phyloP scores from a whole-genome alignment of 345 rosid genomes.

The Durio zibethinus region DNA sequence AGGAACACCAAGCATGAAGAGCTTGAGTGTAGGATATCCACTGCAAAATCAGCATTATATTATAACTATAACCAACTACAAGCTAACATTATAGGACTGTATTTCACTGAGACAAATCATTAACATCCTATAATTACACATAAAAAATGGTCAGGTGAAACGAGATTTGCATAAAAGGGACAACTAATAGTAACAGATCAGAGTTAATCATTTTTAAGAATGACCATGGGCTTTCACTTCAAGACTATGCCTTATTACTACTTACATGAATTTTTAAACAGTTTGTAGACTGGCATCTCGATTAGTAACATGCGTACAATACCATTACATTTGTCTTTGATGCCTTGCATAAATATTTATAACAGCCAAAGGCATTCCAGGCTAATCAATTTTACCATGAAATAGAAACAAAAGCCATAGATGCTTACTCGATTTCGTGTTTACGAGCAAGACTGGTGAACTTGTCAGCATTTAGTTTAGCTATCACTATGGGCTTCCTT shows the following conservation, averaged over 20 bases:
- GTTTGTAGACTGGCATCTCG: neutral
- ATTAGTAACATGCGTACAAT: neutral
- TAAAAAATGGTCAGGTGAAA: neutral
- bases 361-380: neutral
- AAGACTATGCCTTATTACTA: neutral
- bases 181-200: neutral
- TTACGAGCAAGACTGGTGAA: conserved; percentile 59
- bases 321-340: neutral
- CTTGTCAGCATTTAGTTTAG: conserved; percentile 87
- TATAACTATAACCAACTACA: neutral
- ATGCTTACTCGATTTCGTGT: conserved; percentile 75
- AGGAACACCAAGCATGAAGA: conserved; percentile 76
- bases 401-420: conserved; percentile 1
- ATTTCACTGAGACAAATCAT: neutral
- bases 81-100: neutral
- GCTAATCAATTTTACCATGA: neutral
- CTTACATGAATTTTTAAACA: neutral
- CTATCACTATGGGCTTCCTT: conserved; percentile 70
- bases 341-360: neutral
- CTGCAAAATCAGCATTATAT: conserved; percentile 33
- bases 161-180: neutral
- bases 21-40: conserved; percentile 81
- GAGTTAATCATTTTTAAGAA: too few relatives aligned
- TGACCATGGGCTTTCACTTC: neutral
- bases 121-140: neutral